Conservation (phyloP, 768 basidiomycete species). For the Amanita phalloides region DNA sequence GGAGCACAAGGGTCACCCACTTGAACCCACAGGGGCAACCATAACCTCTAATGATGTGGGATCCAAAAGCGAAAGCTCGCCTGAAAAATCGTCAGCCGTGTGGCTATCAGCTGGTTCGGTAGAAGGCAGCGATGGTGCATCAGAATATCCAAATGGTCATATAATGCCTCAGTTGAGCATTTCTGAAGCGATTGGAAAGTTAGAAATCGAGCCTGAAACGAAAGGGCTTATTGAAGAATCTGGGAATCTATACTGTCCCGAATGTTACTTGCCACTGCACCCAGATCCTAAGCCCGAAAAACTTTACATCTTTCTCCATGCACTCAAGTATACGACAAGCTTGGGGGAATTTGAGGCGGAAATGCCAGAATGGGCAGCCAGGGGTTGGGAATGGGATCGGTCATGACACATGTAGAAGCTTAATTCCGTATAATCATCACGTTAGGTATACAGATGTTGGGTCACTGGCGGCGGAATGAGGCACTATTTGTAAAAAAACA, state of each 20-base stretch:
- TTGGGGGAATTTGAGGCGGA: constrained; percentile 78
- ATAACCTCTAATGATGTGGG: neutral
- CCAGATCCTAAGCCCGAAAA: constrained; percentile 90
- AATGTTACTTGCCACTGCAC: constrained; percentile 87
- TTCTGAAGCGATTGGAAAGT: constrained; percentile 39
- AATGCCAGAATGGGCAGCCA: constrained; percentile 82
- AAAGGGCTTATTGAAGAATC: constrained; percentile 16
- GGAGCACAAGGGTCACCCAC: neutral
- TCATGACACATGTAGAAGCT: neutral
- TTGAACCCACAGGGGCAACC: neutral
- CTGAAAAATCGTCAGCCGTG: neutral
- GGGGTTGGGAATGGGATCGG: constrained; percentile 61
- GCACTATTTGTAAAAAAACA: neutral
- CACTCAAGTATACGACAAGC: constrained; percentile 72
- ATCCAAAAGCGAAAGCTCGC: neutral
- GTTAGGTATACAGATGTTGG: constrained; percentile 10
- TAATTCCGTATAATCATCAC: constrained; percentile 6
- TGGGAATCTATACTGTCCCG: constrained; percentile 63
- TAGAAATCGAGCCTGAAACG: constrained; percentile 19
- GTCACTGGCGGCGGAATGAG: constrained; percentile 3
- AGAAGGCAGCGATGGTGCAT: neutral
- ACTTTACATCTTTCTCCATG: constrained; percentile 94
- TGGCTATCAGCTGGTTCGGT: neutral
- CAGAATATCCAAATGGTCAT: constrained; percentile 4
- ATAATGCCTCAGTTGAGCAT: constrained; percentile 28